Evolutionary conservation across 192 early-diverging fungal species (phyloP).

Genomic region (Entomortierella chlamydospora): DNA sequence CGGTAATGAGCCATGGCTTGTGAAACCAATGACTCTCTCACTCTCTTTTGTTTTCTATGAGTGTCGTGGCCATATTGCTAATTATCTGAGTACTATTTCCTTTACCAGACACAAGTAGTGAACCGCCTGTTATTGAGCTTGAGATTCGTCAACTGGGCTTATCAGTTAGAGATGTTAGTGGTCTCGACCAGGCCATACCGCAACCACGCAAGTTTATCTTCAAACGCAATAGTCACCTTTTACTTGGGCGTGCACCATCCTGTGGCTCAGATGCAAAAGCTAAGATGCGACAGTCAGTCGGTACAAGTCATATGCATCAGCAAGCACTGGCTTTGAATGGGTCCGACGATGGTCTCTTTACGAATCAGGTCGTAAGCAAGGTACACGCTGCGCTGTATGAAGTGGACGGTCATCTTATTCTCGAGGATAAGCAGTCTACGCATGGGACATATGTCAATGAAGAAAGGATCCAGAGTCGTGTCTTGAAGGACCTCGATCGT

Average conservation of each 20-base stretch:
- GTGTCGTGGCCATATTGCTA: no score
- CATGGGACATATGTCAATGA: slow-evolving; percentile 42
- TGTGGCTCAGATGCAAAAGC: slow-evolving; percentile 10
- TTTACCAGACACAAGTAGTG: no score
- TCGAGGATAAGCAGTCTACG: slow-evolving; percentile 27
- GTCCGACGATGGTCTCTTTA: slow-evolving; percentile 22
- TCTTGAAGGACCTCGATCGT: slow-evolving; percentile 14
- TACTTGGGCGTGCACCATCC: slow-evolving; percentile 27
- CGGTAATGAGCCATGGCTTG: no score
- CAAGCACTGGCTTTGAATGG: slow-evolving; percentile 5
- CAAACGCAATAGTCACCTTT: background rate
- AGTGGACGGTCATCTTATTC: slow-evolving; percentile 16
- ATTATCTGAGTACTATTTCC: no score
- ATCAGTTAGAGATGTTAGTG: background rate
- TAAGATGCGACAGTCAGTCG: background rate
- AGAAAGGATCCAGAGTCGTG: background rate
- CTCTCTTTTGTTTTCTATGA: no score
- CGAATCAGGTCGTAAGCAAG: slow-evolving; percentile 43
- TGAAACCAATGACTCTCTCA: no score
- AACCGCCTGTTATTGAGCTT: background rate
- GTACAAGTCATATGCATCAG: background rate
- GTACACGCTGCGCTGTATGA: slow-evolving; percentile 25
- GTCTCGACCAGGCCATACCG: background rate
- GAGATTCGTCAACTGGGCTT: slow-evolving; percentile 7
- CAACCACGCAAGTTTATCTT: slow-evolving; percentile 16